Evolutionary conservation across 2,329 filamentous ascomycete genomes (phyloP), one percentile per base, ranked within the genome.

Genomic region (Trichophaea hybrida): DNA sequence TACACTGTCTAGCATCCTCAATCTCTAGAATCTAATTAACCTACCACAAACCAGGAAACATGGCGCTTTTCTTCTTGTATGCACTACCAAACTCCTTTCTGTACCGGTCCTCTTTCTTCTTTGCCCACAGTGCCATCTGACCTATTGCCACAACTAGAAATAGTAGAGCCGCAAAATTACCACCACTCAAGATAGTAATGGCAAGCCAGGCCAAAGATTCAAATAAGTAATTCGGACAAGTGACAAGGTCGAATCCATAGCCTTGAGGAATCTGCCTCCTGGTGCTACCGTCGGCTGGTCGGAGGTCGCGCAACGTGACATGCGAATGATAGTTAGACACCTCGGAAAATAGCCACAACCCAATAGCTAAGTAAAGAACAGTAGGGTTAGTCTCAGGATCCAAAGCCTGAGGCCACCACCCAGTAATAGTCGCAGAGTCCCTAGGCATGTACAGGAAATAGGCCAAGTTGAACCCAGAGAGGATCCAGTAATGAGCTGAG

Each of bases 191-290:
- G 48, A 94, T 71, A 67, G 86, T 84, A 58, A 97, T 78, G 32
- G 89, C 90, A 34, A 86, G 68, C 93, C 93, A 98, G 0, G 90
- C 82, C 40, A 94, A 72, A 5, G 86, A 78, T 71, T 98, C 93
- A 68, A 94, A 97, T 76, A 94, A 81, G 76, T 98, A 98, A 76
- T 98, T 98, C 46, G 93, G 93, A 75, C 90, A 94, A 10, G 93
- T 98, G 56, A 98, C 91, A 38, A 87, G 74, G 65, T 76, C 77
- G 73, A 96, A 97, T 34, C 90, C 88, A 60, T 91, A 81, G 32
- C 93, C 93, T 59, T 77, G 77, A 1, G 93, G 93, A 64, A 98
- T 94, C 68, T 88, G 89, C 61, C 91, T 81, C 71, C 94, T 88
- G 1, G 86, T 91, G 65, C 85, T 86, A 59, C 90, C 90, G 43